Evolutionary conservation across 2,329 filamentous ascomycete genomes (phyloP).

Genomic region (Trichoderma cornu-damae): DNA sequence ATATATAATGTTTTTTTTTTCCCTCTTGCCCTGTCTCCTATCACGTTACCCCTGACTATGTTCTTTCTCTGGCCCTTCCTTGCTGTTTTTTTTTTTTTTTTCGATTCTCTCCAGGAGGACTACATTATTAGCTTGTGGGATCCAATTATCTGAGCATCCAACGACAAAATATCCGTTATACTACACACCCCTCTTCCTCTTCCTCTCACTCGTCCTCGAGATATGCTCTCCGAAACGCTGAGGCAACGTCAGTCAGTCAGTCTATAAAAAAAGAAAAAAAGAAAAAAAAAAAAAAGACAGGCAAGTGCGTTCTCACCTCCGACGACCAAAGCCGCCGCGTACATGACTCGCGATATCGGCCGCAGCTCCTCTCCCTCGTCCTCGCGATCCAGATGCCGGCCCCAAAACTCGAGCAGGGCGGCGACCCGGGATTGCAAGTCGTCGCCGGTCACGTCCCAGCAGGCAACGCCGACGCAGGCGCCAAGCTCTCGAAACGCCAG

Average conservation of each 20-base stretch:
- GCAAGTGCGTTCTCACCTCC: slow-evolving; percentile 44
- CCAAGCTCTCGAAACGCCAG: slow-evolving; percentile 54
- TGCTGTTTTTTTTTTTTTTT: too few relatives aligned
- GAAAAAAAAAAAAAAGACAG: too few relatives aligned
- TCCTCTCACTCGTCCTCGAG: neutral
- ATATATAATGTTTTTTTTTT: too few relatives aligned
- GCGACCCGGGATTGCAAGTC: slow-evolving; percentile 26
- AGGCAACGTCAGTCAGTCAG: slow-evolving; percentile 1
- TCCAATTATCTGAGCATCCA: too few relatives aligned
- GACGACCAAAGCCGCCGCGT: slow-evolving; percentile 49
- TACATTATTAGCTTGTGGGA: too few relatives aligned
- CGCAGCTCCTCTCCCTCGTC: slow-evolving; percentile 37
- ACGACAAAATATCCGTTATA: neutral
- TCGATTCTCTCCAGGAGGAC: too few relatives aligned
- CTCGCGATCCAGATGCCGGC: slow-evolving; percentile 28
- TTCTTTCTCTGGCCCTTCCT: too few relatives aligned
- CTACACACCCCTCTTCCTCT: neutral
- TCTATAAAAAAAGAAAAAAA: too few relatives aligned
- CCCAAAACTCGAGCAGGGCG: slow-evolving; percentile 33
- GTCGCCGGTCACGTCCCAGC: slow-evolving; percentile 33
- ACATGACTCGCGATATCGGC: slow-evolving; percentile 54
- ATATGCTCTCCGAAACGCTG: slow-evolving; percentile 16
- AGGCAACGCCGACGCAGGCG: slow-evolving; percentile 45
- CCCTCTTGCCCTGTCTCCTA: too few relatives aligned
- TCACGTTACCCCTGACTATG: too few relatives aligned